These are phyloP conservation scores for Kwoniella shivajii DNA, from an alignment of 1,284 basidiomycete genomes.

Conservation along the genomic window DNA sequence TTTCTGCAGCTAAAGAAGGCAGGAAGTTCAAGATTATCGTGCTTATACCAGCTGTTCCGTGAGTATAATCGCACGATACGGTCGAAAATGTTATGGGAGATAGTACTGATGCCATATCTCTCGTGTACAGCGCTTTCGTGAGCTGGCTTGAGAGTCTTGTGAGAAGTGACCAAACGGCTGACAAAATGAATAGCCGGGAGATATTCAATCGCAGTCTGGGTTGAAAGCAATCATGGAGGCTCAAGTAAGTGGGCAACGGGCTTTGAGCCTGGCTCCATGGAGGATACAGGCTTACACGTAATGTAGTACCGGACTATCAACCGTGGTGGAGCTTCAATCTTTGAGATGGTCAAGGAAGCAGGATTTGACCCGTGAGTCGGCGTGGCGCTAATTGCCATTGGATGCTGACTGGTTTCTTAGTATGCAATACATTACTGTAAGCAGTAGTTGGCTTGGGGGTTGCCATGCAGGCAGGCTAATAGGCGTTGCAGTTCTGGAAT, in stretches of 20 bases:
- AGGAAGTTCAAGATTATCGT: constrained; percentile 77
- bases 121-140: constrained; percentile 41
- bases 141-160: constrained; percentile 2
- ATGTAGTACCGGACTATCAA: constrained; percentile 70
- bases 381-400: background rate
- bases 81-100: background rate
- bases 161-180: background rate
- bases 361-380: constrained; percentile 73
- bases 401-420: constrained; percentile 6
- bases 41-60: constrained; percentile 66
- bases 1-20: constrained; percentile 70
- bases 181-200: constrained; percentile 61
- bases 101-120: background rate
- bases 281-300: background rate
- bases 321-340: constrained; percentile 81
- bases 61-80: constrained; percentile 9
- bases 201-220: constrained; percentile 69
- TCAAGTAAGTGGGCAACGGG: constrained; percentile 34
- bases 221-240: constrained; percentile 62
- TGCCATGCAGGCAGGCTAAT: constrained; percentile 61
- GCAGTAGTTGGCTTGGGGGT: background rate
- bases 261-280: too few relatives aligned
- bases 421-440: constrained; percentile 59
- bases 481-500: constrained; percentile 71
- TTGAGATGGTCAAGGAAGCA: constrained; percentile 74